Conservation (phyloP, 306 rosid genomes). For the Calophaca sinica region DNA sequence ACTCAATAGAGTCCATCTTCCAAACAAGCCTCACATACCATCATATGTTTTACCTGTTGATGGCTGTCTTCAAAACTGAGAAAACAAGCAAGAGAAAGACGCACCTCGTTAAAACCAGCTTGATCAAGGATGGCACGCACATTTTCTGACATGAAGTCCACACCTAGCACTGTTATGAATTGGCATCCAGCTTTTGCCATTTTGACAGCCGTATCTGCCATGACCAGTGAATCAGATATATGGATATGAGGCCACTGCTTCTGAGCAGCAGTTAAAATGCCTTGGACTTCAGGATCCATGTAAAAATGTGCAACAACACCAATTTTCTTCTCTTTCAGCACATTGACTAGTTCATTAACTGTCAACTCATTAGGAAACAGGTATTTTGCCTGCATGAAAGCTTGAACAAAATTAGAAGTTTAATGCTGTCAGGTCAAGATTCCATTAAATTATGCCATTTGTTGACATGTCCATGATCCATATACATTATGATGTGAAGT, state of each 20-base stretch:
- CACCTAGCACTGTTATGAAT: conserved; percentile 87
- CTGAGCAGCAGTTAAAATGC: conserved; percentile 91
- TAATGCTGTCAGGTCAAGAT: conserved; percentile 29
- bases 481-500: neutral
- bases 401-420: conserved; percentile 51
- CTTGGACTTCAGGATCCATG: conserved; percentile 99
- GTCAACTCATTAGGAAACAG: conserved; percentile 68
- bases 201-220: conserved; percentile 92
- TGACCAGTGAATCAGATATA: conserved; percentile 95
- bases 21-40: conserved; percentile 31
- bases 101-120: conserved; percentile 85
- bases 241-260: conserved; percentile 96
- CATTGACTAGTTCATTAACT: conserved; percentile 70
- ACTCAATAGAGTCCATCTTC: conserved; percentile 29
- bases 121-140: conserved; percentile 99
- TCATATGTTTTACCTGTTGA: neutral
- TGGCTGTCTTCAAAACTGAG: neutral
- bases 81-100: conserved; percentile 21
- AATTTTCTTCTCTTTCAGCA: conserved; percentile 84
- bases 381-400: conserved; percentile 80
- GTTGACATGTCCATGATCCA: conserved; percentile 32
- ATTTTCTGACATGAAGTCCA: conserved; percentile 98
- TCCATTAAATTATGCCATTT: conserved; percentile 28
- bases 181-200: conserved; percentile 94
- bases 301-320: conserved; percentile 97